These are phyloP conservation scores for Suhomyces sp. DNA, from an alignment of 805 yeast species.

Conservation along the genomic window DNA sequence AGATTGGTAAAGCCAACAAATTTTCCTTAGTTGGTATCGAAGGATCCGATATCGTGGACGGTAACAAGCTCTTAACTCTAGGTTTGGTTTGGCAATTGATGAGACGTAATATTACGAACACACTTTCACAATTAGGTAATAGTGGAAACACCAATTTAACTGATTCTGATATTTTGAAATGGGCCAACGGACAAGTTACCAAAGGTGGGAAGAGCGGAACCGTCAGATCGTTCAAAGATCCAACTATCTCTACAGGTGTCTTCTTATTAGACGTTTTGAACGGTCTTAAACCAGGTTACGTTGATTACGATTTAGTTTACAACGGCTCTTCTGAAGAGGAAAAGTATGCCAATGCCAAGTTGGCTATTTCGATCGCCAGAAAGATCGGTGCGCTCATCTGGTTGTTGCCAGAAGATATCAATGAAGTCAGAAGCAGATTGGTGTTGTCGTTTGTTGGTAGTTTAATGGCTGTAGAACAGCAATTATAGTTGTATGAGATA, in stretches of 20 bases:
- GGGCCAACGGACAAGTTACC: conserved; percentile 87
- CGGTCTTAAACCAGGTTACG: conserved; percentile 96
- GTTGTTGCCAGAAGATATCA: conserved; percentile 99
- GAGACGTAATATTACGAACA: conserved; percentile 91
- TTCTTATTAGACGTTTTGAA: conserved; percentile 86
- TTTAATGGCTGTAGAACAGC: conserved; percentile 60
- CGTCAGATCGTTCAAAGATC: conserved; percentile 84
- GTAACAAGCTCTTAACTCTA: conserved; percentile 80
- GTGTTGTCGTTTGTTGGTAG: conserved; percentile 94
- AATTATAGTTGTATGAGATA: conserved; percentile 11
- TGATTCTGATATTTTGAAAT: conserved; percentile 82
- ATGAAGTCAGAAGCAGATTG: conserved; percentile 91
- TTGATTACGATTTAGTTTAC: conserved; percentile 88
- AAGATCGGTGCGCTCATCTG: conserved; percentile 96
- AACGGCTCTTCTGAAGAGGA: conserved; percentile 81
- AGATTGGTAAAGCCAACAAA: conserved; percentile 86
- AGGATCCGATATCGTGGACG: conserved; percentile 96
- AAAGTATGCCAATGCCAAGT: conserved; percentile 87
- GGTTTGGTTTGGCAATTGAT: conserved; percentile 98
- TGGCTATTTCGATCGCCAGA: conserved; percentile 97
- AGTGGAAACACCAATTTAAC: conserved; percentile 53
- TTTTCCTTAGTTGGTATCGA: conserved; percentile 97
- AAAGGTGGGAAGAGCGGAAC: conserved; percentile 79
- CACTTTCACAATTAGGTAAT: conserved; percentile 74
- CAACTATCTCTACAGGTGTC: conserved; percentile 70